Evolutionary conservation across 257 asterid species (phyloP), one percentile per base, ranked within the genome.

Genomic region (Rubia yunnanensis): DNA sequence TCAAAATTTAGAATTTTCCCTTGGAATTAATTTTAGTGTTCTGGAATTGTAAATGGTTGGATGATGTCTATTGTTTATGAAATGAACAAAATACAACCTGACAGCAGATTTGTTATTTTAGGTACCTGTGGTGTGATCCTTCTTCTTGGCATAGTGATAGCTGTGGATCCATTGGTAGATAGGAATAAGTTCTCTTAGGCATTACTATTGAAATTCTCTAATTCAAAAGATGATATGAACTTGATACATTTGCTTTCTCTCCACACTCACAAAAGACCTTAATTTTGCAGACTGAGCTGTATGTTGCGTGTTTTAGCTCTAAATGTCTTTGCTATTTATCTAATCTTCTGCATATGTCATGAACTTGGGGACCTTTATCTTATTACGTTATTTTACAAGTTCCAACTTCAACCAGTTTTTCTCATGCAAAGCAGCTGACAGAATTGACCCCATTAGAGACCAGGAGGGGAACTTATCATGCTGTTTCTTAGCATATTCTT

Each of bases 1-100:
- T 84, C 63, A 52, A 49, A 35, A 41, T 11, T 13, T 26, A 70
- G 26, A 27, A 36, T 17, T 34, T 34, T 15, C 53, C 34, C 24
- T 23, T 50, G 28, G 49, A 18, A 11, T 18, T 15, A 24, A 10
- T 11, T 24, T 24, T 17, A 15, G 8, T 50, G 44, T 26, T 9
- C 31, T 35, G 34, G 53, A 4, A 7, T 0, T 10, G 23, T 14
- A 7, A 5, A 35, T 1, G 48, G 62, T 24, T 22, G 57, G 59
- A 49, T 41, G 61, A 30, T 2, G 7, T 10, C 26, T 31, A 10
- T 20, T 53, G 1, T 59, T 34, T n/a, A 9, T 1, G 20, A 35
- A 22, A 14, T 62, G 50, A 62, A 62, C 20, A 5, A 38, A 3
- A 61, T 44, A 32, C 17, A 4, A 0, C 41, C 5, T 59, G 10